These are phyloP conservation scores for Quercus berberidifolia DNA, from an alignment of 306 rosid genomes.

Conservation along the genomic window DNA sequence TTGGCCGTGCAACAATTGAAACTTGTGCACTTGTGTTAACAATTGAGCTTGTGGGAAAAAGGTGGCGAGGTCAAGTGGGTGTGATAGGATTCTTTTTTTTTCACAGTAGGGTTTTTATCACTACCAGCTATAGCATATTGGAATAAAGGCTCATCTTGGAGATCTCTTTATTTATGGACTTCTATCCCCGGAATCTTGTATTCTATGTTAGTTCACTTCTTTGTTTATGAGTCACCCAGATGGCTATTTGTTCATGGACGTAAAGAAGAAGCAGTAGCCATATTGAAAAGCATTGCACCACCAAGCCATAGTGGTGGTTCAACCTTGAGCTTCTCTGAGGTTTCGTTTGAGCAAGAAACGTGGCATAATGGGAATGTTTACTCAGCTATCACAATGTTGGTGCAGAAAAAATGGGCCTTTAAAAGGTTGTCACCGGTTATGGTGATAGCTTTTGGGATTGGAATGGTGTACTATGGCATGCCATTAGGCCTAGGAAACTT, in stretches of 20 bases:
- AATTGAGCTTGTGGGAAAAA: slow-evolving; percentile 55
- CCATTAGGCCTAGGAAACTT: slow-evolving; percentile 54
- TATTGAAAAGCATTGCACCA: slow-evolving; percentile 27
- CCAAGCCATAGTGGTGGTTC: slow-evolving; percentile 1
- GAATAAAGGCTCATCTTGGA: slow-evolving; percentile 39
- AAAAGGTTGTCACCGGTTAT: slow-evolving; percentile 25
- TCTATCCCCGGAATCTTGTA: slow-evolving; percentile 52
- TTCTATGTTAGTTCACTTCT: slow-evolving; percentile 15
- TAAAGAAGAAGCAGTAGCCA: slow-evolving; percentile 45
- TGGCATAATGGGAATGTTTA: slow-evolving; percentile 25
- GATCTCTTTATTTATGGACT: slow-evolving; percentile 48
- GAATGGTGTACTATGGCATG: slow-evolving; percentile 67
- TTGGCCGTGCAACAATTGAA: slow-evolving; percentile 47
- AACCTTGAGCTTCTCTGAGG: slow-evolving; percentile 21
- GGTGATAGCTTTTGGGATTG: slow-evolving; percentile 42
- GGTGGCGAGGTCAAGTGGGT: slow-evolving; percentile 44
- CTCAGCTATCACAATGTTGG: slow-evolving; percentile 30
- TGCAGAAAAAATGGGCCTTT: slow-evolving; percentile 43
- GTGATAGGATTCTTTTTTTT: slow-evolving; percentile 50
- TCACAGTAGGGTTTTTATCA: slow-evolving; percentile 59
- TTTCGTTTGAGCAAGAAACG: slow-evolving; percentile 21
- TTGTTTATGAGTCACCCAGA: slow-evolving; percentile 59
- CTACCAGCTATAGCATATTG: slow-evolving; percentile 51
- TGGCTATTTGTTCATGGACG: slow-evolving; percentile 58
- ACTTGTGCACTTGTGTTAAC: slow-evolving; percentile 56